These are phyloP conservation scores for Daldinia concentrica DNA, from an alignment of 495 filamentous ascomycete genomes.

Conservation along the genomic window DNA sequence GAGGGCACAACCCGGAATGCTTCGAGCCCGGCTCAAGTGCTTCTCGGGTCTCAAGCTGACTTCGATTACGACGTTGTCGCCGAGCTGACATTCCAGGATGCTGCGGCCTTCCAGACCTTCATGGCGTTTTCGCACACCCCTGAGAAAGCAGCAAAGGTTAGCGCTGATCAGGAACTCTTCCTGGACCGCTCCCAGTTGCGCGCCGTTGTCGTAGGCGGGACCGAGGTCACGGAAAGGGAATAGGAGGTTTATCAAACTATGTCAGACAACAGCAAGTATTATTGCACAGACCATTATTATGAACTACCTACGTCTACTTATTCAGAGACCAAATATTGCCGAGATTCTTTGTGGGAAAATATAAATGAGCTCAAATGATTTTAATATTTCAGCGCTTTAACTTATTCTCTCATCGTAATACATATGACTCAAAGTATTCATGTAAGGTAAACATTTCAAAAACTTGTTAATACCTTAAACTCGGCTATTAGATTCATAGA, in stretches of 20 bases:
- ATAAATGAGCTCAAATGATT: background rate
- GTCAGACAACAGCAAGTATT: background rate
- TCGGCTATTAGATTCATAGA: too few relatives aligned
- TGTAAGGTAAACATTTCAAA: too few relatives aligned
- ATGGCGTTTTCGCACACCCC: conserved; percentile 37
- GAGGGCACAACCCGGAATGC: conserved; percentile 19
- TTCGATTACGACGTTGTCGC: conserved; percentile 54
- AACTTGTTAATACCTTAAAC: too few relatives aligned
- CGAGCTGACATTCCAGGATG: conserved; percentile 50
- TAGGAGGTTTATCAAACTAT: background rate
- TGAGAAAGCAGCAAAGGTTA: conserved; percentile 39
- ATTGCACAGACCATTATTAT: background rate
- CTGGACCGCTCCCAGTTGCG: conserved; percentile 44
- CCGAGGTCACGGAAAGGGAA: conserved; percentile 20
- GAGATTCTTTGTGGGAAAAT: background rate
- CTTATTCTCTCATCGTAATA: background rate
- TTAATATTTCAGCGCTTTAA: background rate
- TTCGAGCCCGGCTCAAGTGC: conserved; percentile 43
- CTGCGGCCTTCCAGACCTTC: conserved; percentile 46
- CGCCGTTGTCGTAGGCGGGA: conserved; percentile 46
- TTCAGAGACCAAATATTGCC: background rate
- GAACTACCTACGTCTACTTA: too few relatives aligned
- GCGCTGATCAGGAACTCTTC: conserved; percentile 48
- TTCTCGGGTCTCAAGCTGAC: conserved; percentile 50
- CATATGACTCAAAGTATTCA: too few relatives aligned